Evolutionary conservation across 768 basidiomycete genomes (phyloP).

Genomic region (Russula foetens): DNA sequence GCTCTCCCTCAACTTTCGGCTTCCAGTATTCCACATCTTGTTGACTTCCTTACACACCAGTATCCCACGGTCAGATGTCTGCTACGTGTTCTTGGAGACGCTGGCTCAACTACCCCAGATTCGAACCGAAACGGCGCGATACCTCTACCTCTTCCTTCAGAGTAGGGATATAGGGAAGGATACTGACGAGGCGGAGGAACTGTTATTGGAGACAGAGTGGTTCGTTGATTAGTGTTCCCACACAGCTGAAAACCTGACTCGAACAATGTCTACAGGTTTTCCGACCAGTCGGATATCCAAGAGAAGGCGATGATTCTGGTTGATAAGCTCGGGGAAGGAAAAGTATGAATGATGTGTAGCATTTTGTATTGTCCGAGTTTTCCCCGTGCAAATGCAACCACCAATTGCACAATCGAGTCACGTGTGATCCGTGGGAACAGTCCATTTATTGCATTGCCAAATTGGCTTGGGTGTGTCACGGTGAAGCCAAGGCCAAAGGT

Average conservation of each 20-base stretch:
- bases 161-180: slow-evolving; percentile 58
- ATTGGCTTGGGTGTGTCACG: background rate
- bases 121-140: slow-evolving; percentile 73
- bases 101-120: slow-evolving; percentile 39
- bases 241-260: background rate
- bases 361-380: no score
- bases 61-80: slow-evolving; percentile 65
- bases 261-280: slow-evolving; percentile 4
- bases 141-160: slow-evolving; percentile 71
- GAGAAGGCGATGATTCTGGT: slow-evolving; percentile 15
- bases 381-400: no score
- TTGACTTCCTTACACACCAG: slow-evolving; percentile 62
- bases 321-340: background rate
- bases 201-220: slow-evolving; percentile 81
- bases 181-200: slow-evolving; percentile 56
- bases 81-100: slow-evolving; percentile 13
- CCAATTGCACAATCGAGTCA: background rate
- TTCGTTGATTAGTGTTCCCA: slow-evolving; percentile 24
- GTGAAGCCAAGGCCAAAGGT: background rate
- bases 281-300: slow-evolving; percentile 4
- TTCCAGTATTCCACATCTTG: slow-evolving; percentile 38
- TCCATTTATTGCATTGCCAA: background rate
- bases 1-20: slow-evolving; percentile 39
- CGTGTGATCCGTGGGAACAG: slow-evolving; percentile 12
- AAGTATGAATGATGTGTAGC: background rate